These are phyloP conservation scores for Spinacia oleracea DNA, from an alignment of 179 eudicot genomes.

Conservation along the genomic window DNA sequence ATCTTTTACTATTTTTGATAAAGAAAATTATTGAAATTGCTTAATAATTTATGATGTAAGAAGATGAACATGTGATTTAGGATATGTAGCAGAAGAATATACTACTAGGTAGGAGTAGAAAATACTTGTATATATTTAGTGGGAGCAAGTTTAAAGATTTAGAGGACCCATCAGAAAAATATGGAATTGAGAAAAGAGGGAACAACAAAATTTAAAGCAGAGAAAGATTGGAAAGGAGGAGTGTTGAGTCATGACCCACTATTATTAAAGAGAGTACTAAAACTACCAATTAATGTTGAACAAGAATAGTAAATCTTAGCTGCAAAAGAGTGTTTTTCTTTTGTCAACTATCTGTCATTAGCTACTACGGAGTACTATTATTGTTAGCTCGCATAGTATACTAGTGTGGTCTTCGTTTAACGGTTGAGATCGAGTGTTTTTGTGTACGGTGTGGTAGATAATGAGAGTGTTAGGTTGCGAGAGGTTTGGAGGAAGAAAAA, in stretches of 20 bases:
- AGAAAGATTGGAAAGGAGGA: neutral
- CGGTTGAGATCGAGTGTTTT: too few species aligned
- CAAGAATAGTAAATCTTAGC: neutral
- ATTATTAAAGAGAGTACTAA: neutral
- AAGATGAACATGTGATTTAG: neutral
- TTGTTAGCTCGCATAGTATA: too few species aligned
- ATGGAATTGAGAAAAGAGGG: neutral
- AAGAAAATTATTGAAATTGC: too few species aligned
- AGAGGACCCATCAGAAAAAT: neutral
- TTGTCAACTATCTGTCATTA: too few species aligned
- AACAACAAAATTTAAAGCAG: conserved; percentile 1
- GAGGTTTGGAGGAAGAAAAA: too few species aligned
- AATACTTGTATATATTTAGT: neutral
- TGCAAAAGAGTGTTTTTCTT: neutral
- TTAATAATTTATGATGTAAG: neutral
- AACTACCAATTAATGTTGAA: neutral
- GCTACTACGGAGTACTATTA: too few species aligned
- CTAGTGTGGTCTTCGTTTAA: too few species aligned
- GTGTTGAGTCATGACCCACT: conserved; percentile 30
- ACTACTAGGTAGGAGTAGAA: neutral
- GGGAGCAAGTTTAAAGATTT: conserved; percentile 16
- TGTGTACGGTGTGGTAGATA: too few species aligned
- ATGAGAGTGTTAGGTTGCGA: too few species aligned
- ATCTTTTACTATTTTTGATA: neutral
- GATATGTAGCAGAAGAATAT: neutral